These are phyloP conservation scores for Solanum aculeatissimum DNA, from an alignment of 305 asterid genomes.

Conservation along the genomic window DNA sequence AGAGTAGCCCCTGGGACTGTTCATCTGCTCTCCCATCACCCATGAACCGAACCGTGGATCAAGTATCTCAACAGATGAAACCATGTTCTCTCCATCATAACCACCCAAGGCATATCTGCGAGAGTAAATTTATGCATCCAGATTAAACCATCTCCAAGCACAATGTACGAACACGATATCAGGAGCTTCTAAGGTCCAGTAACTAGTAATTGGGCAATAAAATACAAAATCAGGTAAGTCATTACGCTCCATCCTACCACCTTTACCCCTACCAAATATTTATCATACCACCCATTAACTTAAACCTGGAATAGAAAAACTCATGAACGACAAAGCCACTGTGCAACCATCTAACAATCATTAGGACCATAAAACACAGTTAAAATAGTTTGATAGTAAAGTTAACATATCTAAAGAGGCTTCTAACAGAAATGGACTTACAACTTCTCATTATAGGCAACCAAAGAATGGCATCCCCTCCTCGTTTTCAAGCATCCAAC, in stretches of 20 bases:
- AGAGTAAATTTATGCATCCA: background rate
- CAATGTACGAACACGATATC: background rate
- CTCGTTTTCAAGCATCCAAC: conserved; percentile 26
- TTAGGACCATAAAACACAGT: background rate
- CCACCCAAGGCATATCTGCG: conserved; percentile 74
- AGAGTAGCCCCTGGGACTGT: conserved; percentile 28
- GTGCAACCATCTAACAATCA: background rate
- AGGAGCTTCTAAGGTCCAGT: background rate
- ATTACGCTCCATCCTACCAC: background rate
- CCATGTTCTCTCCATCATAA: conserved; percentile 37
- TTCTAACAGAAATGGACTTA: conserved; percentile 16
- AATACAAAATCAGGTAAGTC: background rate
- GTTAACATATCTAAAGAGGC: background rate
- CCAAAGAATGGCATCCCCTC: conserved; percentile 59
- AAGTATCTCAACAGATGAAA: conserved; percentile 47
- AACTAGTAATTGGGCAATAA: background rate
- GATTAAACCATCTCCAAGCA: background rate
- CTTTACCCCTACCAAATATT: background rate
- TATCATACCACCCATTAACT: background rate
- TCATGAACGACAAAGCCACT: background rate
- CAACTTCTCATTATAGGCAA: conserved; percentile 48
- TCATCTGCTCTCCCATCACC: conserved; percentile 46
- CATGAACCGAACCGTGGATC: conserved; percentile 60
- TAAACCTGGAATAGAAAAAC: background rate
- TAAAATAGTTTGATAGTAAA: background rate